Evolutionary conservation across 139 green algal species (phyloP), one percentile per base, ranked within the genome.

Genomic region (Picochlorum sp.): DNA sequence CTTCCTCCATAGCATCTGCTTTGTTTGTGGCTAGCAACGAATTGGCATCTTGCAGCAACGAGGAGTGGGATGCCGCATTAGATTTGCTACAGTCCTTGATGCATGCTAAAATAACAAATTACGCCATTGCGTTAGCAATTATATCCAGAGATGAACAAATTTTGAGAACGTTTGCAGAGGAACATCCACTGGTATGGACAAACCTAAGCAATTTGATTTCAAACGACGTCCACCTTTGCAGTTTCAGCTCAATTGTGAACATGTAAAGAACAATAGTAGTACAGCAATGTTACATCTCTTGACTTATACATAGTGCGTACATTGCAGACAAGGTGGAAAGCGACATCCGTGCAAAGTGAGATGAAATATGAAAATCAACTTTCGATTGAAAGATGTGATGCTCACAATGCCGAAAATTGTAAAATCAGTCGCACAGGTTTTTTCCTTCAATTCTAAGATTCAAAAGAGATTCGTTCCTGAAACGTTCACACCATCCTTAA

Each of bases 51-150:
- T 59, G 51, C 16, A 35, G 67, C 5, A 54, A 59, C 10, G 66
- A 80, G n/a, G n/a, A n/a, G 12, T 25, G 35, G 16, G 51, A 74
- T 6, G 25, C 22, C 39, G 22, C 22, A 3, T 22, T 43, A 30
- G 12, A 53, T 26, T 58, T 85, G 65, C 57, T 78, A 52, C 54
- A 56, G 43, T 58, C 74, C 6, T 79, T 64, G 28, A 40, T 58
- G 2, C 57, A 61, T 6, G 69, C 78, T 10, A 61, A 67, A 3
- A 59, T 65, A 1, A 9, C 65, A 20, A 65, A 66, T 25, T 77
- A 77, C 65, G 50, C 52, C 10, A 50, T 72, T 0, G 71, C 74
- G 9, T 64, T 89, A 28, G 76, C 70, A 3, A 66, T 85, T 36
- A 29, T 85, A 61, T 56, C 86, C 30, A 73, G 79, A 10, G 76